These are phyloP conservation scores for Annulohypoxylon moriforme DNA, from an alignment of 495 filamentous ascomycete species.

Conservation along the genomic window DNA sequence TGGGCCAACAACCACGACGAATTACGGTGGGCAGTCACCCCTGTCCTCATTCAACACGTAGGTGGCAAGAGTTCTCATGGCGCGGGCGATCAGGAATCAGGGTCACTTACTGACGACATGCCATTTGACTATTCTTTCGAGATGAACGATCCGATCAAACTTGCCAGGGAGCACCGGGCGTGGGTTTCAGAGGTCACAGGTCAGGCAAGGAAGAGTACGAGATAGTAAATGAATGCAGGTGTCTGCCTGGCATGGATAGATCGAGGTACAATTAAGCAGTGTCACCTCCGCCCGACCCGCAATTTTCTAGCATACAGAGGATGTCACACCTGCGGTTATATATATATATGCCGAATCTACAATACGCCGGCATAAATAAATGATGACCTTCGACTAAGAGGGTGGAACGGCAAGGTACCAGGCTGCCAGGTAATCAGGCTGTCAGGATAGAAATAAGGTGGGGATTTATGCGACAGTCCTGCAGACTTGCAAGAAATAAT, in stretches of 20 bases:
- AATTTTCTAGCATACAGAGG: neutral
- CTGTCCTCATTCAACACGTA: constrained; percentile 60
- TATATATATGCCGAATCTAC: neutral
- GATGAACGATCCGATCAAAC: constrained; percentile 37
- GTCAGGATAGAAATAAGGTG: neutral
- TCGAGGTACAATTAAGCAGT: neutral
- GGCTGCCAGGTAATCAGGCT: neutral
- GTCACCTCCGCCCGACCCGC: neutral
- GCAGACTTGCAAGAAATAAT: neutral
- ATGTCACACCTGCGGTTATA: neutral
- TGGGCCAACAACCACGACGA: constrained; percentile 52
- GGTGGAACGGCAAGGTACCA: too few relatives aligned
- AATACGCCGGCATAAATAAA: neutral
- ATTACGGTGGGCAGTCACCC: constrained; percentile 63
- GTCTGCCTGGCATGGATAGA: neutral
- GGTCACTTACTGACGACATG: constrained; percentile 42
- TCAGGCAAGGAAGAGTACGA: neutral
- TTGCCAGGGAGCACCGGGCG: constrained; percentile 28
- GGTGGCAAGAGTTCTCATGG: constrained; percentile 35
- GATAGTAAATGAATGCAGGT: neutral
- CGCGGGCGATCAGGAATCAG: constrained; percentile 36
- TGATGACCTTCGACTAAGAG: neutral
- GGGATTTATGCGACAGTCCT: neutral
- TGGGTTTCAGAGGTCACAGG: constrained; percentile 20
- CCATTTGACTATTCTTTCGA: constrained; percentile 42